phyloP scores from a whole-genome alignment of 306 rosid species.

The Carpinus fangiana region DNA sequence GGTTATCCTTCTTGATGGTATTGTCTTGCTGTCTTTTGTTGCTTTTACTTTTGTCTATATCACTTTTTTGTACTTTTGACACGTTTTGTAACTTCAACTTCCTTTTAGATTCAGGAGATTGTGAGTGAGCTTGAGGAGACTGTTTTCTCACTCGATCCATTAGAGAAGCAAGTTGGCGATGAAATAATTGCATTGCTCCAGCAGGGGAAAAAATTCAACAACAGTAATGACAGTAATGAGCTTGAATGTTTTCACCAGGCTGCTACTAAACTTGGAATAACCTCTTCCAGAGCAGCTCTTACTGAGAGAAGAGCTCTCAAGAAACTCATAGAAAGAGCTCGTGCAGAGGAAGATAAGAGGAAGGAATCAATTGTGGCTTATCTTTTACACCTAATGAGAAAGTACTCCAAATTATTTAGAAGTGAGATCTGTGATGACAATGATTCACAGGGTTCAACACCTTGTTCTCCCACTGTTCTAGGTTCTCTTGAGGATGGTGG shows the following conservation, averaged over 20 bases:
- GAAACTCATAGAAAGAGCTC: conserved; percentile 89
- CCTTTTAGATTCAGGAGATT: conserved; percentile 72
- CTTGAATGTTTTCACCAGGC: conserved; percentile 96
- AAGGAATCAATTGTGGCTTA: conserved; percentile 95
- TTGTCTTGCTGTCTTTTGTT: neutral
- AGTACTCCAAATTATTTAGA: conserved; percentile 92
- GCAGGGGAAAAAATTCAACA: conserved; percentile 78
- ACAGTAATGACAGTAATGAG: conserved; percentile 68
- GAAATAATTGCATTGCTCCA: conserved; percentile 79
- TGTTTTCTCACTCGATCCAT: conserved; percentile 68
- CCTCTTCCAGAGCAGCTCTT: conserved; percentile 94
- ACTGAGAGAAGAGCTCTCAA: conserved; percentile 94
- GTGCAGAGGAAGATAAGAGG: conserved; percentile 90
- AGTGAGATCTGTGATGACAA: conserved; percentile 83
- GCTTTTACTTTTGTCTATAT: conserved; percentile 5
- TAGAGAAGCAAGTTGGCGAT: conserved; percentile 89
- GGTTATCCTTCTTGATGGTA: neutral
- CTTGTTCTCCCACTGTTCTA: conserved; percentile 92
- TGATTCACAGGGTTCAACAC: conserved; percentile 94
- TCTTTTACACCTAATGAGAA: conserved; percentile 93
- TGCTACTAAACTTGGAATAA: conserved; percentile 83
- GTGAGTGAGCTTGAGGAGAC: conserved; percentile 62
- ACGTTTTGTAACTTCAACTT: conserved; percentile 16
- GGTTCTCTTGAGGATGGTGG: conserved; percentile 61
- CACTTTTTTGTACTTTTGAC: conserved; percentile 23